Evolutionary conservation across 2,329 filamentous ascomycete genomes (phyloP), one percentile per base, ranked within the genome.

Genomic region (Rhytidhysteron rufulum): DNA sequence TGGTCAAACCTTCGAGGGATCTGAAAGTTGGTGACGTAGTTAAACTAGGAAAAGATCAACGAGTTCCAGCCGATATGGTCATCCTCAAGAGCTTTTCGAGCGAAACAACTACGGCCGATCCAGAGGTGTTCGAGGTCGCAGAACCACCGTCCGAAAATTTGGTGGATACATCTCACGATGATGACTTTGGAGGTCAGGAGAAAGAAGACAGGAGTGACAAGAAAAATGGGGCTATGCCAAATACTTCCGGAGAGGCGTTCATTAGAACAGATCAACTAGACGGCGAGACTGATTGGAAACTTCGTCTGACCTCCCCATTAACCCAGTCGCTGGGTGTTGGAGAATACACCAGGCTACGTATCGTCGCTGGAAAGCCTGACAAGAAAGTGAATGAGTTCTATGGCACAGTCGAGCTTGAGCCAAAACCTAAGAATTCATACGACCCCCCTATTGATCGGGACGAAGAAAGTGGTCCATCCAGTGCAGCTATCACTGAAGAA

Each of bases 211-310:
- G 20, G 5, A 10, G 18, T 5, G 24, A 43, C 15, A 53, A 51
- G 22, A 43, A 42, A 5, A 53, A 59, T 18, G 47, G 25, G 29
- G 32, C 46, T 18, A 49, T 49, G 9, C 49, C 51, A 25, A 57
- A 59, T 11, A 63, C 77, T n/a, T 74, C 75, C 19, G 89, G 89
- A 20, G 94, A 98, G 67, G 91, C 91, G 0, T 98, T 98, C 57
- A 97, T 98, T 58, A 80, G 93, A 44, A 98, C 94, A 2, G 93
- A 98, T 65, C 93, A 98, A 61, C 76, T 98, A 8, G 93, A 98
- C 57, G 93, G 93, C 53, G 93, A 98, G 69, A 98, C 93, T 0
- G 93, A 98, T 60, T 98, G 93, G 94, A 98, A 98, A 68, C 72
- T 98, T 41, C 83, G 94, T 21, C 67, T 97, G 25, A 89, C 93